Evolutionary conservation across 768 basidiomycete species (phyloP).

Genomic region (Phanerochaete sordida): DNA sequence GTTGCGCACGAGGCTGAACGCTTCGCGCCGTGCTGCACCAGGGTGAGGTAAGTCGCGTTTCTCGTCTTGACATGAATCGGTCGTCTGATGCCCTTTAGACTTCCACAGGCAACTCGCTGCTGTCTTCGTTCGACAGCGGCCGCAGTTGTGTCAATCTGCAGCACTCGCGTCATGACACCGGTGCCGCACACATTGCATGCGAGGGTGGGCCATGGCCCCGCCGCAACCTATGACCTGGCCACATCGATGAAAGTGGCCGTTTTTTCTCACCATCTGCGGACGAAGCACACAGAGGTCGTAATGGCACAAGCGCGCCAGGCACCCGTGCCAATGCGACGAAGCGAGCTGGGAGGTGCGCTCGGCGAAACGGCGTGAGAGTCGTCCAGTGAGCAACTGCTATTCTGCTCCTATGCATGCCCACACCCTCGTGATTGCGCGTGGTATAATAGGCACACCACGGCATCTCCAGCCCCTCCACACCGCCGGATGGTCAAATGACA

Average conservation of each 20-base stretch:
- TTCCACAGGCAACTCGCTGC: not conserved
- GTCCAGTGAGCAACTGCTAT: not conserved
- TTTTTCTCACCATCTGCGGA: not conserved
- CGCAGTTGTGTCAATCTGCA: not conserved
- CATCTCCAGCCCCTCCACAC: no score
- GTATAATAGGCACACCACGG: no score
- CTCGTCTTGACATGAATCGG: not conserved
- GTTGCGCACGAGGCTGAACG: conserved; percentile 19
- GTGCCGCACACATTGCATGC: not conserved
- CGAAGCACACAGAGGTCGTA: not conserved
- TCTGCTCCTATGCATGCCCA: no score
- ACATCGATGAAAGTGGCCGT: not conserved
- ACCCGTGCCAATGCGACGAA: not conserved
- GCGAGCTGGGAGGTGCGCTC: not conserved
- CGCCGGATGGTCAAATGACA: not conserved
- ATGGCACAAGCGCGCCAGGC: not conserved
- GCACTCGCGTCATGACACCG: not conserved
- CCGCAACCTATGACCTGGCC: not conserved
- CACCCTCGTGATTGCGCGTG: no score
- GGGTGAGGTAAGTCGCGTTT: conserved; percentile 2
- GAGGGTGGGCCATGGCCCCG: not conserved
- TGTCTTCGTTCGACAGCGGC: not conserved
- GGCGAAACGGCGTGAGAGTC: not conserved
- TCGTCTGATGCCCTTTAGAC: not conserved
- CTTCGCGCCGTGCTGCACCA: not conserved